Evolutionary conservation across 805 yeast species (phyloP), one percentile per base, ranked within the genome.

Genomic region (Soucietia sequanensis): DNA sequence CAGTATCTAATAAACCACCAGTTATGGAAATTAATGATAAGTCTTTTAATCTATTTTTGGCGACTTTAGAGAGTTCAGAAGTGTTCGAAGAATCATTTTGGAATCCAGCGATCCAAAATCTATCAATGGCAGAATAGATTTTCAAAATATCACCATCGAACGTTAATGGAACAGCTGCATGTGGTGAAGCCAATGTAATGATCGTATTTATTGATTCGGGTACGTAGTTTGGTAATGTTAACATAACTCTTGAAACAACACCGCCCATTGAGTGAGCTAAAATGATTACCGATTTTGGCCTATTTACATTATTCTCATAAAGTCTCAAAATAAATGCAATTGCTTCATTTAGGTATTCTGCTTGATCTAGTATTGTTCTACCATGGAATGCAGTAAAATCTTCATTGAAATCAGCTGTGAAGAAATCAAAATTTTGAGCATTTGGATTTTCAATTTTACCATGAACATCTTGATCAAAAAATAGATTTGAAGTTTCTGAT

Each of bases 221-320:
- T 1, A 68, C 49, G 54, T 87, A 90, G 51, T 88, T 90, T 1
- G 88, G 84, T 34, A 91, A 60, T 0, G 95, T 80, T 5, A 87
- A 71, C 78, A 90, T 78, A 0, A 87, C 81, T 39, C 98, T 70
- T 3, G 96, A 84, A 1, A 93, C 98, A 12, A 91, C 76, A 3
- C 99, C 99, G 27, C 99, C 99, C 99, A 91, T 91, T 0, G 98
- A 91, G 62, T 91, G 99, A 2, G 88, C 96, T 1, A 91, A 45
- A 0, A 91, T 54, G 0, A 91, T 76, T 2, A 91, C 95, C 0
- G 96, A 84, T 18, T 58, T 55, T 0, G 93, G 93, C 21, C 65
- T 63, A 6, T 56, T 50, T 2, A 56, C 52, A 14, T 55, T 58
- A 6, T 64, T 43, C n/a, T 58, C 44, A 49, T 91, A 91, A 4